Evolutionary conservation across 2,329 filamentous ascomycete species (phyloP).

Genomic region (Penicillium sp.): DNA sequence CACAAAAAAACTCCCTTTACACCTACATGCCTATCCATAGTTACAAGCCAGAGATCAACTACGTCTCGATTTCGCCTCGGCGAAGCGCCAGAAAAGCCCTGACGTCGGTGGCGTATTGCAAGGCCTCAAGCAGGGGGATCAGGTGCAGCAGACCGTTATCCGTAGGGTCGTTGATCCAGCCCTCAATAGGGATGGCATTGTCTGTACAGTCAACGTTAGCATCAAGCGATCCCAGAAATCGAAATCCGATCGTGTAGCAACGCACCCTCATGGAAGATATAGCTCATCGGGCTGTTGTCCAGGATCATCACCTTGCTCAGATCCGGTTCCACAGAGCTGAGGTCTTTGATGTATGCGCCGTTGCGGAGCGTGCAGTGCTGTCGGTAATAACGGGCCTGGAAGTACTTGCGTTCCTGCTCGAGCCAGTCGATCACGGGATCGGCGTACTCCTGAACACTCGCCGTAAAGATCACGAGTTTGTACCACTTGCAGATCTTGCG

Average conservation of each 20-base stretch:
- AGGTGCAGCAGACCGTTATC: conserved; percentile 93
- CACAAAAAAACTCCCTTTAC: conserved; percentile 20
- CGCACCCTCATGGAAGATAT: conserved; percentile 96
- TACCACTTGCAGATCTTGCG: conserved; percentile 97
- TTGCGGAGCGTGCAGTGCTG: conserved; percentile 96
- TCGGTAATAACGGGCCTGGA: conserved; percentile 87
- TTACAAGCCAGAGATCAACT: conserved; percentile 15
- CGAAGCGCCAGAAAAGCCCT: conserved; percentile 83
- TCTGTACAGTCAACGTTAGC: conserved; percentile 54
- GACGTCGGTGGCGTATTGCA: conserved; percentile 97
- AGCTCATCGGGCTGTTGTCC: conserved; percentile 97
- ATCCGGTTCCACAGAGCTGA: conserved; percentile 93
- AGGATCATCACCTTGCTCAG: conserved; percentile 98
- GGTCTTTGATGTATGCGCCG: conserved; percentile 95
- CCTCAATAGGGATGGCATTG: conserved; percentile 97
- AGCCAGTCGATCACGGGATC: conserved; percentile 99
- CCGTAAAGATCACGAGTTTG: conserved; percentile 93
- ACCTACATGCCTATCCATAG: conserved; percentile 17
- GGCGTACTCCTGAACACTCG: conserved; percentile 96
- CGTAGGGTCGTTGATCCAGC: conserved; percentile 98
- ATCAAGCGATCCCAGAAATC: neutral
- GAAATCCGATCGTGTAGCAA: neutral
- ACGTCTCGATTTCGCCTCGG: conserved; percentile 65
- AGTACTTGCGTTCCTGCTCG: conserved; percentile 94
- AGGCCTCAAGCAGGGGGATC: conserved; percentile 83